These are phyloP conservation scores for Zymoseptoria tritici DNA, from an alignment of 2,329 filamentous ascomycete species.

Conservation along the genomic window DNA sequence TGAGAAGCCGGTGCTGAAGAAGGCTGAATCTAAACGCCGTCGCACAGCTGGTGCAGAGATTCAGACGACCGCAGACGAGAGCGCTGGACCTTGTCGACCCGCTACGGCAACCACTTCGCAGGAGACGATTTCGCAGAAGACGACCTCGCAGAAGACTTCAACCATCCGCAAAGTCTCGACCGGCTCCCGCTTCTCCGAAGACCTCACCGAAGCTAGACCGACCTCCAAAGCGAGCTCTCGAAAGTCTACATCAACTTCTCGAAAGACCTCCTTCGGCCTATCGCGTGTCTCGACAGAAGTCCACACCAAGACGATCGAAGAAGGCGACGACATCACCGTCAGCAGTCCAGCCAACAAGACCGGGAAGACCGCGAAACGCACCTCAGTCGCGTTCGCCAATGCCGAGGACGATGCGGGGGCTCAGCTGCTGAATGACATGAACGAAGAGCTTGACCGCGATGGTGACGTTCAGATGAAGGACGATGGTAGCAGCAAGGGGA, in stretches of 20 bases:
- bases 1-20: background rate
- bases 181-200: slow-evolving; percentile 16
- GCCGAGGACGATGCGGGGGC: background rate
- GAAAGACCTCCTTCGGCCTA: slow-evolving; percentile 9
- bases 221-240: slow-evolving; percentile 8
- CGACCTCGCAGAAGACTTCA: background rate
- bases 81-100: background rate
- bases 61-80: background rate
- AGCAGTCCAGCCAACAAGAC: slow-evolving; percentile 1
- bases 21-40: background rate
- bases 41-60: background rate
- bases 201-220: slow-evolving; percentile 9
- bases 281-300: slow-evolving; percentile 7
- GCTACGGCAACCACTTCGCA: background rate
- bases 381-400: background rate
- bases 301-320: background rate
- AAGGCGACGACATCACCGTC: slow-evolving; percentile 6
- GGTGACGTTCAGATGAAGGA: slow-evolving; percentile 1
- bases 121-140: background rate
- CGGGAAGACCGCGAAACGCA: background rate
- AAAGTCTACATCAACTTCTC: slow-evolving; percentile 12
- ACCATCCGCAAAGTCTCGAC: background rate
- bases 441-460: background rate
- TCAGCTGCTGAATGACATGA: background rate
- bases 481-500: background rate